Conservation (phyloP, 345 rosid species). For the Salix dunnii region DNA sequence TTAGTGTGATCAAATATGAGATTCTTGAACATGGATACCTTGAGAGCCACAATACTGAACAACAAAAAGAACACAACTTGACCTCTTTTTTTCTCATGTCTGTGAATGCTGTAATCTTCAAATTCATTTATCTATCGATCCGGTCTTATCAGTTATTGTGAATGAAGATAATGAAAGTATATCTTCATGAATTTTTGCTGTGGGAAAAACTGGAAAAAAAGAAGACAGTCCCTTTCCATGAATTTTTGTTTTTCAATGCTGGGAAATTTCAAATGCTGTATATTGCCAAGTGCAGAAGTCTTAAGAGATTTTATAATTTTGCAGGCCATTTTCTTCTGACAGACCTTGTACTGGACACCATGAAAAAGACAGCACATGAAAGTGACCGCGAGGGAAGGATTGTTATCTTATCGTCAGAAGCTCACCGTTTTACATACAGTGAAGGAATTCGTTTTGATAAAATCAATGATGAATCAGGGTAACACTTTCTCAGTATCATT, state of each 20-base stretch:
- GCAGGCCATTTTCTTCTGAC: constrained; percentile 57
- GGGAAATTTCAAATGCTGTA: background rate
- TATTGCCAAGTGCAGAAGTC: background rate
- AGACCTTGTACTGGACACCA: constrained; percentile 40
- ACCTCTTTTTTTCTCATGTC: background rate
- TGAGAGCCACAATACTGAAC: background rate
- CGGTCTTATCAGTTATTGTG: background rate
- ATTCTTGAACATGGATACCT: background rate
- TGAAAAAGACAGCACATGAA: constrained; percentile 41
- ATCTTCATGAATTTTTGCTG: background rate
- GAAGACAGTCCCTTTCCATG: background rate
- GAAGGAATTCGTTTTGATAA: constrained; percentile 47
- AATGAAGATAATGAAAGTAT: background rate
- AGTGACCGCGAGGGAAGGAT: constrained; percentile 48
- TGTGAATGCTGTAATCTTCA: background rate
- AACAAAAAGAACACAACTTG: background rate
- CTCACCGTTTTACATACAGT: constrained; percentile 31
- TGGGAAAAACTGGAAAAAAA: background rate
- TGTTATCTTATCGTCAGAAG: constrained; percentile 40
- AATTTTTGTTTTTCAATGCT: background rate
- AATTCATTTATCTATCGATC: background rate
- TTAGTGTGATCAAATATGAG: background rate
- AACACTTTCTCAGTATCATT: background rate
- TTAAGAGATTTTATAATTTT: constrained; percentile 6
- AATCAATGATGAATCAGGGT: constrained; percentile 43